Percentiles rank a stretch among this genome's conserved stretches.
phyloP scores from a whole-genome alignment of 257 asterid species.

The Mentha longifolia region DNA sequence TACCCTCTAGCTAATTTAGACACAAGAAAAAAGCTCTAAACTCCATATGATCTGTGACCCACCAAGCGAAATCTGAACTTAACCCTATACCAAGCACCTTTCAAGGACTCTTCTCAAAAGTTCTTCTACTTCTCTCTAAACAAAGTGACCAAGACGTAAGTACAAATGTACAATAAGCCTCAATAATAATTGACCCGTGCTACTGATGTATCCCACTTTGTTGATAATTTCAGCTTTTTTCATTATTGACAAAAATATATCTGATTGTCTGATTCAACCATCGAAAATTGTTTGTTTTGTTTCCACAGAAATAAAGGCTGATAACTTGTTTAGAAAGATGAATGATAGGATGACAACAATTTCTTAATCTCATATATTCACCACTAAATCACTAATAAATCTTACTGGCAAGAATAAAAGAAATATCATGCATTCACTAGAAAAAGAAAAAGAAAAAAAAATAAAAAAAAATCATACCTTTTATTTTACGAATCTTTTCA shows the following conservation, averaged over 20 bases:
- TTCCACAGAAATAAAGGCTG: neutral
- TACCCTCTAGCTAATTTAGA: neutral
- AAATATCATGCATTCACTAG: neutral
- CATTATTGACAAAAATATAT: neutral
- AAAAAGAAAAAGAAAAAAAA: no score
- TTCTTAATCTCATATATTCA: neutral
- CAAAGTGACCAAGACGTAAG: neutral
- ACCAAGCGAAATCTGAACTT: neutral
- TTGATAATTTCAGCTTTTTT: neutral
- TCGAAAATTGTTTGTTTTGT: neutral
- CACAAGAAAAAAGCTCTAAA: neutral
- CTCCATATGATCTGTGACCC: neutral
- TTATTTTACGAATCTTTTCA: constrained; percentile 57
- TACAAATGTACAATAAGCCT: neutral
- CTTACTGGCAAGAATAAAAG: neutral
- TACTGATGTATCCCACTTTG: neutral
- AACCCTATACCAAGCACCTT: neutral
- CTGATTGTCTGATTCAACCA: neutral
- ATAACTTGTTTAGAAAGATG: neutral
- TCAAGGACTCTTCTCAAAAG: neutral
- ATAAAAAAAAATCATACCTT: no score
- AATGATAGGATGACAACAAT: no score
- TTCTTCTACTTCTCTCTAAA: neutral
- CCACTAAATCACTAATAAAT: constrained; percentile 15
- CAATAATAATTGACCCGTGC: neutral